Conservation (phyloP, 2,329 filamentous ascomycete genomes). For the Fusarium sp. region DNA sequence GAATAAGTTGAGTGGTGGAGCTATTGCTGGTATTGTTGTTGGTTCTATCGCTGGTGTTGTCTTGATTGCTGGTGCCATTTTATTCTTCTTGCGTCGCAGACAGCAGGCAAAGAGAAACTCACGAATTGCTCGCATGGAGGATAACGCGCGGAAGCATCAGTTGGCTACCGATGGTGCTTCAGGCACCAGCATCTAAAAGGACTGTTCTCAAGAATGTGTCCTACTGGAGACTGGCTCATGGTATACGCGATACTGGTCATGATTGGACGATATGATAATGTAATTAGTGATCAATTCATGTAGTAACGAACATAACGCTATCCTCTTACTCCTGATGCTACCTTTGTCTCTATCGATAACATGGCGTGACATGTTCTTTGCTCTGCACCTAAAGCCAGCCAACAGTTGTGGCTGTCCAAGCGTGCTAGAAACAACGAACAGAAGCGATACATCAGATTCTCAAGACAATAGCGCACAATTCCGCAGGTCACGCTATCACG, state of each 20-base stretch:
- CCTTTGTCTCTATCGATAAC: background rate
- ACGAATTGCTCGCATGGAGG: conserved; percentile 28
- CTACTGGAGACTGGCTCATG: background rate
- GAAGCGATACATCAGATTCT: background rate
- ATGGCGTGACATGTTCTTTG: background rate
- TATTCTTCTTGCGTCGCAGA: conserved; percentile 61
- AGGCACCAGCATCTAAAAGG: background rate
- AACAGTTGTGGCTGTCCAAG: background rate
- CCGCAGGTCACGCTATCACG: background rate
- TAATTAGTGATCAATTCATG: background rate
- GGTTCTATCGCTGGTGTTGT: conserved; percentile 72
- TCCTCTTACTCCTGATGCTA: background rate
- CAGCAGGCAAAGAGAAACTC: conserved; percentile 20
- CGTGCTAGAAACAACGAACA: background rate
- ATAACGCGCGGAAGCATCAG: conserved; percentile 30
- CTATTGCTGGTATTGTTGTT: conserved; percentile 79
- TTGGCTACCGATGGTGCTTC: conserved; percentile 16
- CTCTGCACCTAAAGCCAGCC: background rate
- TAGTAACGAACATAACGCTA: background rate
- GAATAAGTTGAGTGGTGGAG: conserved; percentile 74
- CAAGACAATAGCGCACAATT: background rate
- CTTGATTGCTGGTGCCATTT: conserved; percentile 67
- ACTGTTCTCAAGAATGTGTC: rapidly evolving
- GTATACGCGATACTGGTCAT: background rate
- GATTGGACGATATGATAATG: background rate